Conservation (phyloP, 2,329 filamentous ascomycete genomes). For the Fusarium vanettenii region DNA sequence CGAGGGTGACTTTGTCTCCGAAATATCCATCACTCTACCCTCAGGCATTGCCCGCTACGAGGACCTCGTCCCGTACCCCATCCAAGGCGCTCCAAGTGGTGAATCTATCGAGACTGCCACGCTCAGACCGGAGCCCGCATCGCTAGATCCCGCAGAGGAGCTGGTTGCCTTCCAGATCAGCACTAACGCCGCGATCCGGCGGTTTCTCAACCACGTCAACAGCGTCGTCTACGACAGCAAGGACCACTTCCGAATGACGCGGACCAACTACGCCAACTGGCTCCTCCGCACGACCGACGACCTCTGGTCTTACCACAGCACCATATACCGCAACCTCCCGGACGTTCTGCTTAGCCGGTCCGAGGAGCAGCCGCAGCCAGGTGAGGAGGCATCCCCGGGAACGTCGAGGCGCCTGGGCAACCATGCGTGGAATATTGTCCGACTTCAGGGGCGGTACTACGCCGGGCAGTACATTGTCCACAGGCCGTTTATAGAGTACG, state of each 20-base stretch:
- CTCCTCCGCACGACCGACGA: constrained; percentile 41
- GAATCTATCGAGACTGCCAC: neutral
- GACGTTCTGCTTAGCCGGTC: constrained; percentile 33
- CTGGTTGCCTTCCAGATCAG: constrained; percentile 47
- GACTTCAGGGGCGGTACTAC: constrained; percentile 45
- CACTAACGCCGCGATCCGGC: constrained; percentile 46
- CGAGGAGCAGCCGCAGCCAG: neutral
- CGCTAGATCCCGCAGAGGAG: constrained; percentile 28
- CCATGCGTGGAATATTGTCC: constrained; percentile 46
- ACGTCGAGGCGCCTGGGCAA: constrained; percentile 25
- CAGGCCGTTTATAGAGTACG: constrained; percentile 45
- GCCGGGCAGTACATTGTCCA: constrained; percentile 48
- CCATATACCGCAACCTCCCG: constrained; percentile 44
- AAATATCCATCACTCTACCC: constrained; percentile 42
- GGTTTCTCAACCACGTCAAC: constrained; percentile 46
- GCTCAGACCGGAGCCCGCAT: neutral
- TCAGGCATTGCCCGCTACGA: constrained; percentile 47
- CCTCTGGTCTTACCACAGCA: constrained; percentile 42
- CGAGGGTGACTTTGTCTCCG: constrained; percentile 47
- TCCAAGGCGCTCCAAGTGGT: neutral
- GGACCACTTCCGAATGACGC: constrained; percentile 36
- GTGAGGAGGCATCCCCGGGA: neutral
- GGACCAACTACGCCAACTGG: constrained; percentile 41
- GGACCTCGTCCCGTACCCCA: constrained; percentile 33
- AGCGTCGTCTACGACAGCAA: constrained; percentile 45